phyloP scores from a whole-genome alignment of 1,139 yeast species.

The Arxiozyma heterogenica region DNA sequence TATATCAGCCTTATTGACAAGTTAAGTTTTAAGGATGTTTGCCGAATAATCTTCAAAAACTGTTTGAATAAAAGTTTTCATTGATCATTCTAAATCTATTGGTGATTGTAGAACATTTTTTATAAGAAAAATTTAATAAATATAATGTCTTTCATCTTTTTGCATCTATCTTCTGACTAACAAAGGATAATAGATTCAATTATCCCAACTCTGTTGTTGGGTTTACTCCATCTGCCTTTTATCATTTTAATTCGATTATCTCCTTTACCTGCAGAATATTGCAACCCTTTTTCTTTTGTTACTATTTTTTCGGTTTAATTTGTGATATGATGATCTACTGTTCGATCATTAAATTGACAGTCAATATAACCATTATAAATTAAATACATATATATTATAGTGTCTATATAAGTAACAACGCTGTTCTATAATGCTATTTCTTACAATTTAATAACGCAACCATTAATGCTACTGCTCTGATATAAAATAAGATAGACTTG shows the following conservation, averaged over 20 bases:
- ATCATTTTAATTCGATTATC: not conserved
- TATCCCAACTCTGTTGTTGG: not conserved
- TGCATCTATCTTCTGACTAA: too few relatives aligned
- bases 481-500: too few relatives aligned
- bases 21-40: not conserved
- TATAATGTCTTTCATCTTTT: not conserved
- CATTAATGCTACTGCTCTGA: too few relatives aligned
- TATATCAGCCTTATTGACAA: too few relatives aligned
- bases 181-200: too few relatives aligned
- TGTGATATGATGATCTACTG: not conserved
- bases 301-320: not conserved
- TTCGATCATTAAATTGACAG: not conserved
- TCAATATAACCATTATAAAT: not conserved
- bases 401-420: too few relatives aligned
- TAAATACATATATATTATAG: not conserved
- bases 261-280: not conserved
- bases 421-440: too few relatives aligned
- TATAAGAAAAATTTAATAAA: not conserved
- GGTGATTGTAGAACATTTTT: not conserved
- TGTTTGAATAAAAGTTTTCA: not conserved
- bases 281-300: too few relatives aligned
- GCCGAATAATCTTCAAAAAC: too few relatives aligned
- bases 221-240: not conserved
- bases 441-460: too few relatives aligned
- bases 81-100: too few relatives aligned